These are phyloP conservation scores for Ormosia emarginata DNA, from an alignment of 306 rosid genomes.

Conservation along the genomic window DNA sequence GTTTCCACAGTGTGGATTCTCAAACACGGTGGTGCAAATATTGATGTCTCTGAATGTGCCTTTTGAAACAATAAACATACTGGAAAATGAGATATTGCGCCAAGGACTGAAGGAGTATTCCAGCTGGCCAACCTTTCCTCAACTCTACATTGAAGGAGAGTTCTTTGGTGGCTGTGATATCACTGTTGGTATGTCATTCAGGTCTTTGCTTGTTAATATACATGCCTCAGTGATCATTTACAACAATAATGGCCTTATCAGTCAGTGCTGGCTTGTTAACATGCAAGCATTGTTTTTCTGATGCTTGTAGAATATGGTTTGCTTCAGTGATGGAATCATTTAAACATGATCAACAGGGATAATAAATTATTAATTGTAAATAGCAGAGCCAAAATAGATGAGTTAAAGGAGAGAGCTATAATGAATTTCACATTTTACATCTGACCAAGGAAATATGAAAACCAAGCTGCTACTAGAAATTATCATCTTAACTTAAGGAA, in stretches of 20 bases:
- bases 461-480: not conserved
- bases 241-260: not conserved
- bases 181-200: constrained; percentile 72
- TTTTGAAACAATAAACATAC: constrained; percentile 68
- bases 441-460: not conserved
- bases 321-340: not conserved
- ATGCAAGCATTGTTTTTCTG: not conserved
- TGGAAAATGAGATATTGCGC: constrained; percentile 81
- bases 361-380: not conserved
- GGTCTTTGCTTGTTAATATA: not conserved
- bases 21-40: constrained; percentile 90
- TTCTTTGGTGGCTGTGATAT: constrained; percentile 98
- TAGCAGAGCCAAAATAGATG: not conserved
- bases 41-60: constrained; percentile 71
- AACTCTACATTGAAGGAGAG: constrained; percentile 92
- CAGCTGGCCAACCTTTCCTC: constrained; percentile 97
- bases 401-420: not conserved
- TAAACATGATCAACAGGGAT: not conserved
- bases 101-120: constrained; percentile 87
- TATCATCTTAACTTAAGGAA: constrained; percentile 4
- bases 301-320: constrained; percentile 11
- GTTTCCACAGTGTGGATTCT: constrained; percentile 96
- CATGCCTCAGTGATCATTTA: not conserved
- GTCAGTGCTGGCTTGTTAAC: not conserved
- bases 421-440: not conserved